phyloP scores from a whole-genome alignment of 352 stramenopile species.

The Phytopythium cucurbitacearum region DNA sequence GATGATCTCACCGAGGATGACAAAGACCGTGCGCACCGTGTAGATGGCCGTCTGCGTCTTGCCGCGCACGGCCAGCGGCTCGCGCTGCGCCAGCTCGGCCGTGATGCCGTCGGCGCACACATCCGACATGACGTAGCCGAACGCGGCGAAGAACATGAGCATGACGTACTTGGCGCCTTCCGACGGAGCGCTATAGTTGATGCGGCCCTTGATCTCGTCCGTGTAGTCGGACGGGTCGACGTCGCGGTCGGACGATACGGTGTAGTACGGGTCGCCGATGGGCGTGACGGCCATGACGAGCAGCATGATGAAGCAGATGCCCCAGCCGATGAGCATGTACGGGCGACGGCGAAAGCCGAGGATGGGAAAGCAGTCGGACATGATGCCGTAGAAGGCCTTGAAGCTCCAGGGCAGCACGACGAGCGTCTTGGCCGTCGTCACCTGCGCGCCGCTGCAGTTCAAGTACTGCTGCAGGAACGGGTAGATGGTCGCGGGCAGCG shows the following conservation, averaged over 20 bases:
- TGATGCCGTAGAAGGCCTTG: conserved; percentile 38
- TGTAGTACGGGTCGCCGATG: conserved; percentile 31
- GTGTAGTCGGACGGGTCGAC: conserved; percentile 1
- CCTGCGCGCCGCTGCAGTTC: conserved; percentile 17
- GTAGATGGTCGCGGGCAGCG: conserved; percentile 26
- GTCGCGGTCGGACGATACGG: conserved; percentile 3
- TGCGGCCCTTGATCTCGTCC: neutral
- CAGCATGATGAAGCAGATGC: conserved; percentile 17
- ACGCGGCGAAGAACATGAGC: conserved; percentile 50
- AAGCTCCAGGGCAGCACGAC: conserved; percentile 62
- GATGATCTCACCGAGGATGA: conserved; percentile 4
- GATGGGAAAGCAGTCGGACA: conserved; percentile 65
- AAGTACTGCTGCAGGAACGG: conserved; percentile 16
- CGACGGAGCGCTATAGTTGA: neutral
- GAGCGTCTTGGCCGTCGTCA: conserved; percentile 21
- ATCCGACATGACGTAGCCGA: conserved; percentile 52
- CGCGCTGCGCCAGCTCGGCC: conserved; percentile 19
- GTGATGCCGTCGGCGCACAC: conserved; percentile 10
- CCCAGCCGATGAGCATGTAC: conserved; percentile 36
- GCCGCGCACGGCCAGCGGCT: conserved; percentile 14
- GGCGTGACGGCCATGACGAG: conserved; percentile 18
- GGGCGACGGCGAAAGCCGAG: conserved; percentile 31
- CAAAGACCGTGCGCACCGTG: conserved; percentile 6
- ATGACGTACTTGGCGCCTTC: conserved; percentile 26
- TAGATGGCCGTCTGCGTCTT: conserved; percentile 10